These are phyloP conservation scores for Leccinum obscurum DNA, from an alignment of 768 basidiomycete species.

Conservation along the genomic window DNA sequence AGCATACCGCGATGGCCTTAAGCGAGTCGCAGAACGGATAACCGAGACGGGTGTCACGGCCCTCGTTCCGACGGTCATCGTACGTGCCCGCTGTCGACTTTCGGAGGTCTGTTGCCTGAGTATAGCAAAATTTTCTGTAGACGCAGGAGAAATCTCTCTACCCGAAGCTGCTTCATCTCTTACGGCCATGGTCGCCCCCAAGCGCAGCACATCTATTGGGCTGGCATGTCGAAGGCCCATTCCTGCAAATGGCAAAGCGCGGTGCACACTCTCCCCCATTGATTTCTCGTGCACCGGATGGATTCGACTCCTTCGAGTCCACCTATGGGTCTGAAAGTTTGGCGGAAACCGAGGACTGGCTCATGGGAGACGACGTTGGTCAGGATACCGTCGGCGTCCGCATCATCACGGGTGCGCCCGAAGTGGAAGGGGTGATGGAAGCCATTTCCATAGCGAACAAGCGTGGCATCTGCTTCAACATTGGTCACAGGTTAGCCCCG, in stretches of 20 bases:
- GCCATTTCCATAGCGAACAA: conserved; percentile 58
- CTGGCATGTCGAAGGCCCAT: conserved; percentile 92
- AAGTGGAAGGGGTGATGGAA: conserved; percentile 78
- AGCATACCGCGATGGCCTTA: conserved; percentile 65
- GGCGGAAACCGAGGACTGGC: conserved; percentile 64
- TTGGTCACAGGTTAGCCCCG: conserved; percentile 75
- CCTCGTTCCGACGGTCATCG: conserved; percentile 69
- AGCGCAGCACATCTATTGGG: conserved; percentile 75
- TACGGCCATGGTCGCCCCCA: conserved; percentile 65
- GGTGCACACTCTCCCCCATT: conserved; percentile 78
- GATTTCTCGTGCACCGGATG: conserved; percentile 61
- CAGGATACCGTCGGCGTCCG: conserved; percentile 55
- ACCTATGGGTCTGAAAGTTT: conserved; percentile 73
- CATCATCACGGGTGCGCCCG: conserved; percentile 85
- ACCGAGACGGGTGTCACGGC: conserved; percentile 88
- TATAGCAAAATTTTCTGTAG: conserved; percentile 35
- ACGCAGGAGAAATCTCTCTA: conserved; percentile 79
- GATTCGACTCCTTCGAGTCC: conserved; percentile 66
- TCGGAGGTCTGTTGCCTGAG: not conserved
- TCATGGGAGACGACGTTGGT: conserved; percentile 41
- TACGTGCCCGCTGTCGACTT: conserved; percentile 34
- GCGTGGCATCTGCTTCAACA: conserved; percentile 76
- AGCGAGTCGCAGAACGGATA: conserved; percentile 70
- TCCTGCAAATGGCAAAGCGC: conserved; percentile 77
- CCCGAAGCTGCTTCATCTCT: conserved; percentile 64